Base-by-base conservation (phyloP, 176 grass and related monocot species). In the Phoenix roebelenii region DNA sequence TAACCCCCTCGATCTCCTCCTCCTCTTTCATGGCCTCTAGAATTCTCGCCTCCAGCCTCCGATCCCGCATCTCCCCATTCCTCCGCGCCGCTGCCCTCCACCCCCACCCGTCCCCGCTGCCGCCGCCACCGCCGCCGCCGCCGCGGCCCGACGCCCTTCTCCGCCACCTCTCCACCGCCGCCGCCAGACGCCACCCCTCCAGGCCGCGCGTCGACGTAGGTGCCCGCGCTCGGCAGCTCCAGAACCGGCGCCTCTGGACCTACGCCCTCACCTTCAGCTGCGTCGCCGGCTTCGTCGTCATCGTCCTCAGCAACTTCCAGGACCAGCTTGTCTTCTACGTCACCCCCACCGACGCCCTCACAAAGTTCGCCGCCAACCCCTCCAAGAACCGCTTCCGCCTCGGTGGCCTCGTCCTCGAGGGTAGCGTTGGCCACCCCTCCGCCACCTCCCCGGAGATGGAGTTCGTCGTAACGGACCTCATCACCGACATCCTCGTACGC, bases 261-360 rank as follows among this genome's bases (percentile, higher is more conserved):
- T 91, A 97, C 69, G 92, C 81, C 22, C 87, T 91, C 24, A 90
- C 92, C 58, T 97, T 97, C 69, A 78, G 87, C 70, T 97, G 92
- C 76, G 44, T 89, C 54, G 87, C 81, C 49, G 92, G 84, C 14
- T 97, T 97, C 71, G 77, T 96, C 68, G 92, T 97, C 51, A 70
- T 86, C 55, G 92, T 97, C 71, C 80, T 97, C 18, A 85, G 77
- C 75, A 91, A 75, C 39, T 97, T 97, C 77, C 80, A 96, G 70
- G 87, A 96, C 70, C 86, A 97, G 83, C 84, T 97, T 66, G 86
- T 90, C 61, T 97, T 97, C 82, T 97, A 88, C 65, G 69, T 97
- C 61, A 97, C 87, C 19, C 92, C 92, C 18, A 82, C 87, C 4
- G 78, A 91, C 57, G 92, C 92, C 25, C 73, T 91, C 25, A 48